These are phyloP conservation scores for Hypericum androsaemum DNA, from an alignment of 345 rosid genomes.

Conservation along the genomic window DNA sequence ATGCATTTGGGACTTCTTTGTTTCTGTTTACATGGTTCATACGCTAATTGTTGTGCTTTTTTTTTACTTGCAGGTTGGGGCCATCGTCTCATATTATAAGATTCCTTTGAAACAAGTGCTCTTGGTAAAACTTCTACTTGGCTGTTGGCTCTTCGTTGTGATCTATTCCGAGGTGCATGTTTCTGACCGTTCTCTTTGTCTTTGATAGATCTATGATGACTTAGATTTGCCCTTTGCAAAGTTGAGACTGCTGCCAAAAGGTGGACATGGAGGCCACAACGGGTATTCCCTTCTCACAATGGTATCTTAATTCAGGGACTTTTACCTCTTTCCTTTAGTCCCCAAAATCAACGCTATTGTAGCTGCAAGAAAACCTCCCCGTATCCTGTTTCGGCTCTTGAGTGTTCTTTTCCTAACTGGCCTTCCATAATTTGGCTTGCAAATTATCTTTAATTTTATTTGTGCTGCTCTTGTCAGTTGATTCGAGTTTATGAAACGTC, in stretches of 20 bases:
- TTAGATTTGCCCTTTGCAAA: constrained; percentile 88
- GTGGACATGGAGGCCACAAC: constrained; percentile 98
- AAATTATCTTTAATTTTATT: not conserved
- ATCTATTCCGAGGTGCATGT: constrained; percentile 1
- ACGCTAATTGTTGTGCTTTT: constrained; percentile 7
- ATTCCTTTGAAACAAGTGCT: constrained; percentile 89
- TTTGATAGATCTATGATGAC: constrained; percentile 74
- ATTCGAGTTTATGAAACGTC: too few relatives aligned
- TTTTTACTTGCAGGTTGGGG: constrained; percentile 55
- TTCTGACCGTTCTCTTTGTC: constrained; percentile 10
- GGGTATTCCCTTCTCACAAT: constrained; percentile 41
- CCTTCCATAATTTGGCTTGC: too few relatives aligned
- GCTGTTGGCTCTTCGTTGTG: not conserved
- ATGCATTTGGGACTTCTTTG: constrained; percentile 6
- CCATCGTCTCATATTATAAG: constrained; percentile 78
- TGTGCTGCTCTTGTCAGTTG: not conserved
- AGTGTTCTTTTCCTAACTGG: too few relatives aligned
- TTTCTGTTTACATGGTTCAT: constrained; percentile 5
- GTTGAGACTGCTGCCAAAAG: constrained; percentile 86
- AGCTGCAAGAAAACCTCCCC: too few relatives aligned
- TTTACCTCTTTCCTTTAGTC: not conserved
- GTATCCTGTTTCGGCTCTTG: too few relatives aligned
- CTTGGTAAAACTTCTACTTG: constrained; percentile 36
- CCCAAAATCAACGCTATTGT: not conserved
- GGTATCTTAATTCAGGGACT: not conserved